phyloP scores from a whole-genome alignment of 2,329 filamentous ascomycete genomes.

The Aaosphaeria pasadenensis region DNA sequence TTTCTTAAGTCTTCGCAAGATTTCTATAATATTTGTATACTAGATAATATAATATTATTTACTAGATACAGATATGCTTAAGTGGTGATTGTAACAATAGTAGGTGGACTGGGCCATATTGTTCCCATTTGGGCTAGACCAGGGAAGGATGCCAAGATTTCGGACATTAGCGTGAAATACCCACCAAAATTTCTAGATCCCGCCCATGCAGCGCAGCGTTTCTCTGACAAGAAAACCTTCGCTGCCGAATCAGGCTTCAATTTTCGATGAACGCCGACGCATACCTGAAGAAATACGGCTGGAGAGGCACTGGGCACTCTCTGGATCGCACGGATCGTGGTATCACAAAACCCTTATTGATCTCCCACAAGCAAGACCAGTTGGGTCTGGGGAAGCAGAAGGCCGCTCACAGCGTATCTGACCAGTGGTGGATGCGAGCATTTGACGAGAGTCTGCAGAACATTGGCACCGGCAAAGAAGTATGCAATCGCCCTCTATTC shows the following conservation, averaged over 20 bases:
- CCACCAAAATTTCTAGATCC: background rate
- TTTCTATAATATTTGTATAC: too few relatives aligned
- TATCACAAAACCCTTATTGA: slow-evolving; percentile 76
- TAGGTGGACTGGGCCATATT: too few relatives aligned
- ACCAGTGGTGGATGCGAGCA: slow-evolving; percentile 97
- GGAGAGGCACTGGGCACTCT: slow-evolving; percentile 84
- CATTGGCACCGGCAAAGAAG: slow-evolving; percentile 34
- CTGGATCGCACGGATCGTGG: slow-evolving; percentile 76
- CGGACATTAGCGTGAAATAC: background rate
- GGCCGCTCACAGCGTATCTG: slow-evolving; percentile 51
- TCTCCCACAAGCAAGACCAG: slow-evolving; percentile 77
- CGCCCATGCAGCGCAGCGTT: background rate
- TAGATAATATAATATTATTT: too few relatives aligned
- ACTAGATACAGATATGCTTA: too few relatives aligned
- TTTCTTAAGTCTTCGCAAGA: too few relatives aligned
- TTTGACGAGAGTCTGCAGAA: slow-evolving; percentile 88
- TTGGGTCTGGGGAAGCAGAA: slow-evolving; percentile 78
- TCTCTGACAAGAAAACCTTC: background rate
- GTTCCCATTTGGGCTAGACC: too few relatives aligned
- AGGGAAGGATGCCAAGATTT: background rate
- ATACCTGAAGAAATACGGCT: slow-evolving; percentile 81
- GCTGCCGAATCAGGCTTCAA: background rate
- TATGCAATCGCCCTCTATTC: slow-evolving; percentile 5
- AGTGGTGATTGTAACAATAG: too few relatives aligned
- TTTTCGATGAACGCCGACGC: slow-evolving; percentile 74